Percentiles rank a stretch among this genome's conserved stretches.
Conservation (phyloP, 495 filamentous ascomycete species). For the Aspergillus affinis region DNA sequence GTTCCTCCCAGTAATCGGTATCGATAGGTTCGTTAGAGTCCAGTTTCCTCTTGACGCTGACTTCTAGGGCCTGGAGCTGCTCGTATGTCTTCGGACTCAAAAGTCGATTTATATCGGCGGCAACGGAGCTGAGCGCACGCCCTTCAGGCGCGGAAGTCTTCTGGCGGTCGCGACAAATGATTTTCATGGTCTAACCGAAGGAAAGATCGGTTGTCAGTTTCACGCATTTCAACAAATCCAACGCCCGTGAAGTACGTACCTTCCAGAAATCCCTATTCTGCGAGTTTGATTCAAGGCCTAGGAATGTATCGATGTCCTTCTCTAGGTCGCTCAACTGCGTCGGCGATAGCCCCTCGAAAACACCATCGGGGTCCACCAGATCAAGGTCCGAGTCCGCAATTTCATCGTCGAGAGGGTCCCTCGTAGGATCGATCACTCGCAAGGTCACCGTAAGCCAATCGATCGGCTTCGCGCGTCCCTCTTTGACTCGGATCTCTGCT, state of each 20-base stretch:
- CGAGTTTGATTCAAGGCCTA: slow-evolving; percentile 72
- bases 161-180: slow-evolving; percentile 78
- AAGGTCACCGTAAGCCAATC: slow-evolving; percentile 94
- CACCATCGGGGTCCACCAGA: slow-evolving; percentile 76
- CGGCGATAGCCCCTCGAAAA: slow-evolving; percentile 74
- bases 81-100: slow-evolving; percentile 83
- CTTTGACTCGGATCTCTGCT: slow-evolving; percentile 93
- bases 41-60: slow-evolving; percentile 79
- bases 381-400: slow-evolving; percentile 73
- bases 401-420: slow-evolving; percentile 77
- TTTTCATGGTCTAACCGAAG: slow-evolving; percentile 64
- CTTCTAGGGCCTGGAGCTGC: slow-evolving; percentile 80
- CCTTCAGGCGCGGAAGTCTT: slow-evolving; percentile 67
- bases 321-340: slow-evolving; percentile 74
- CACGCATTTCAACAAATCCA: slow-evolving; percentile 3
- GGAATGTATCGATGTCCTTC: slow-evolving; percentile 83
- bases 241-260: slow-evolving; percentile 36
- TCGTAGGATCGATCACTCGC: slow-evolving; percentile 80
- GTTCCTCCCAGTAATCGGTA: slow-evolving; percentile 95
- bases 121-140: slow-evolving; percentile 76
- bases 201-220: slow-evolving; percentile 21
- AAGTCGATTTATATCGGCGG: slow-evolving; percentile 83
- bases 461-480: slow-evolving; percentile 87
- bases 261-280: slow-evolving; percentile 88
- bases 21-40: slow-evolving; percentile 89